Base-by-base conservation (phyloP, 2,329 filamentous ascomycete species). In the Penicillium brasilianum region DNA sequence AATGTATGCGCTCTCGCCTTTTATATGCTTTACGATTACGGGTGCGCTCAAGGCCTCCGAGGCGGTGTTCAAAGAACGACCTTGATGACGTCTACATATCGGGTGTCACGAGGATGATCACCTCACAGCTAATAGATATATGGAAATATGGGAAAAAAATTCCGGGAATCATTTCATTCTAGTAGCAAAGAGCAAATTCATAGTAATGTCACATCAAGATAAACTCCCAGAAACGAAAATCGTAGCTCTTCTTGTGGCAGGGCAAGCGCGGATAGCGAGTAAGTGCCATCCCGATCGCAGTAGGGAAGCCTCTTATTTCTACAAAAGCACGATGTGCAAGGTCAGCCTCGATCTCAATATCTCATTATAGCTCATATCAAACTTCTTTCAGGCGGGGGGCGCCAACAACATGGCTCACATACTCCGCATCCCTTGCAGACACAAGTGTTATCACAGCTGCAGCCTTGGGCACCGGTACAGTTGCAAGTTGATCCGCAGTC, bases 401-500 rank as follows among this genome's bases (percentile, higher is more conserved):
- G 13, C 25, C 16, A 18, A 48, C 53, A 49, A 30, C 11, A 20
- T 36, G 18, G 51, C 43, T 62, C 58, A 74, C 75, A 67, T 77
- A 78, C 76, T 70, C 74, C 74, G 66, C 76, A 78, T 69, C 71
- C 69, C 70, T 75, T 73, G 71, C 76, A 78, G 65, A 67, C 54
- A 62, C 76, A 78, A 61, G 64, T 68, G 58, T 69, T 68, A 48
- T 68, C 67, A 61, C 76, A 78, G 58, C 71, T 71, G 64, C 76
- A 78, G 59, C 52, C 66, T 49, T 71, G 66, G 20, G 71, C 59
- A 56, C 75, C 76, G 13, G 61, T 63, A 63, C 76, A 78, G 61
- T 56, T 65, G 58, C 76, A 78, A 51, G 57, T 69, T n/a, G 65
- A 64, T 67, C 74, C 73, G 58, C 76, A 78, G 55, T 60, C 67